Base-by-base conservation (phyloP, 768 basidiomycete species). In the Tricholoma flavovirens region DNA sequence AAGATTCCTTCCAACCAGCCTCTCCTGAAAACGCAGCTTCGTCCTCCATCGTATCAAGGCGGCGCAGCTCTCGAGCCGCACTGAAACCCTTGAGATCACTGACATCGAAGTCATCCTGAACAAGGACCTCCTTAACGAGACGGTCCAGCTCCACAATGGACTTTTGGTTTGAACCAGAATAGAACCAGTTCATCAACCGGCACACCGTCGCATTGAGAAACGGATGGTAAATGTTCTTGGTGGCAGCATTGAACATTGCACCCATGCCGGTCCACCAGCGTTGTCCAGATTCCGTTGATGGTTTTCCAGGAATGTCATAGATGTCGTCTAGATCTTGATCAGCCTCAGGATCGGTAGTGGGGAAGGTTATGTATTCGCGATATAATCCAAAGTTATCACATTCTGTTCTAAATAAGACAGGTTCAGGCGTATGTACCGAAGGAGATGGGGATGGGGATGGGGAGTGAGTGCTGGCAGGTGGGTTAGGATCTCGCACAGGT, bases 301-400 rank as follows among this genome's bases (percentile, higher is more conserved):
- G 21, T 21, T 43, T 43, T 22, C 33, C 38, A 11, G 56, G 49
- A 10, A 58, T 55, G 12, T 62, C 55, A 43, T 59, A 66, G n/a
- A 61, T 49, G 51, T 56, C 54, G 26, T 59, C 55, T 21, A 62
- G 60, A 17, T 54, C 40, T 10, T 58, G 17, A 6, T 55, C 48
- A 2, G 59, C 57, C 15, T 67, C 66, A 9, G 67, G 64, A 24
- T 62, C 58, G 22, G 30, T 57, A 6, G 56, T 46, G 0, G 66
- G 64, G 9, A 40, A 59, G 24, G 49, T 22, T 3, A 56, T 48
- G 50, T 65, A 69, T 10, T 63, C 56, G 10, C 59, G 59, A 53
- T 64, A 69, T 7, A 67, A 49, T 0, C 67, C 62, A 48, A 62
- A 59, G 1, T 53, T 30, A 50, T 68, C 61, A 5, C 63, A 61